A percentile compares a stretch with the other conserved stretches of the same genome.
Conservation (phyloP, 257 asterid genomes). For the Solanum gandarillasii region DNA sequence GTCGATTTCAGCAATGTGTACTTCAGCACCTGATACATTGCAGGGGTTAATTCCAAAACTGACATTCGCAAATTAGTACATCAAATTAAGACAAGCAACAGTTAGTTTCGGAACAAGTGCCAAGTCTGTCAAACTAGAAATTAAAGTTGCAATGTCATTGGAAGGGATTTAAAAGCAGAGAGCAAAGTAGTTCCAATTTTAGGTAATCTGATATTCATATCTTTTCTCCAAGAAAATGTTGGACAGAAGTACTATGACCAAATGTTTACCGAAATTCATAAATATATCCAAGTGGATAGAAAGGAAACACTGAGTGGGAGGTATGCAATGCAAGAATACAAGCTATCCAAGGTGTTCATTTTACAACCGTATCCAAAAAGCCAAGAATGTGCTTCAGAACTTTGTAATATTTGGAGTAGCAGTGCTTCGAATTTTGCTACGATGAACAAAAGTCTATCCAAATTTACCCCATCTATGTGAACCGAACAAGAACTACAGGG, state of each 20-base stretch:
- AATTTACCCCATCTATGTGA: neutral
- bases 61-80: neutral
- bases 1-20: constrained; percentile 71
- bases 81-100: neutral
- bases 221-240: neutral
- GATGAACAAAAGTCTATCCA: neutral
- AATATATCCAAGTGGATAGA: neutral
- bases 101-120: neutral
- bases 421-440: neutral
- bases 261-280: neutral
- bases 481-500: neutral
- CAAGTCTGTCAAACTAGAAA: neutral
- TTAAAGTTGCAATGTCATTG: neutral
- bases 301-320: neutral
- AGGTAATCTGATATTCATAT: neutral
- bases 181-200: neutral
- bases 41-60: neutral
- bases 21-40: constrained; percentile 47
- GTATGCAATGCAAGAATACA: neutral
- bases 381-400: neutral
- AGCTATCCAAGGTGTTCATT: neutral
- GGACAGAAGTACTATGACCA: neutral
- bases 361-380: neutral
- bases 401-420: neutral
- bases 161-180: neutral